phyloP scores from a whole-genome alignment of 2,329 filamentous ascomycete genomes.

The Capronia americana region DNA sequence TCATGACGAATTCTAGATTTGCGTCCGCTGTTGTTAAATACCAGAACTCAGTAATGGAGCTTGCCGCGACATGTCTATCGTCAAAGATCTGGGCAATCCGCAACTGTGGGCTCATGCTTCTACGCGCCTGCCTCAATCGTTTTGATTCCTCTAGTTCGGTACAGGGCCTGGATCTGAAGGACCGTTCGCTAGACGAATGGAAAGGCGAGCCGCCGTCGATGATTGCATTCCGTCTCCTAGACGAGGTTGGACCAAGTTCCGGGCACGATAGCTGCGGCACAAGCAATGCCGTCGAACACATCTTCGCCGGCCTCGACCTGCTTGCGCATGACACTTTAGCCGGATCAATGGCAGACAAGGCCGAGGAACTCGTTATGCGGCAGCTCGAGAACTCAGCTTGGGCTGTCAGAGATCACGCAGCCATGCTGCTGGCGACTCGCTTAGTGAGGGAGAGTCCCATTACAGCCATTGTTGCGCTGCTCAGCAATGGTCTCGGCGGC shows the following conservation, averaged over 20 bases:
- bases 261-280: background rate
- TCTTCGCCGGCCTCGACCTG: constrained; percentile 56
- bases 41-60: constrained; percentile 73
- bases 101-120: constrained; percentile 88
- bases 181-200: background rate
- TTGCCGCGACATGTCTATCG: constrained; percentile 80
- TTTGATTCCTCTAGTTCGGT: constrained; percentile 42
- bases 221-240: constrained; percentile 29
- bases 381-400: constrained; percentile 53
- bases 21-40: constrained; percentile 75
- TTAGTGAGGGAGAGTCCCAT: constrained; percentile 8
- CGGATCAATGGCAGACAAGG: constrained; percentile 44
- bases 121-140: constrained; percentile 69
- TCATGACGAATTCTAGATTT: constrained; percentile 83
- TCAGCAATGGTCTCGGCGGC: constrained; percentile 11
- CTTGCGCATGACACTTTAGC: constrained; percentile 44
- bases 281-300: constrained; percentile 32
- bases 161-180: background rate
- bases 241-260: constrained; percentile 8
- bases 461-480: constrained; percentile 1
- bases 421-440: constrained; percentile 41
- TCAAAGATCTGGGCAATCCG: constrained; percentile 91
- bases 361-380: constrained; percentile 45
- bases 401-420: constrained; percentile 55
- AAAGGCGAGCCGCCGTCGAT: constrained; percentile 6